Evolutionary conservation across 1,139 yeast genomes (phyloP).

Genomic region (Pneumocystis oryctolagi): DNA sequence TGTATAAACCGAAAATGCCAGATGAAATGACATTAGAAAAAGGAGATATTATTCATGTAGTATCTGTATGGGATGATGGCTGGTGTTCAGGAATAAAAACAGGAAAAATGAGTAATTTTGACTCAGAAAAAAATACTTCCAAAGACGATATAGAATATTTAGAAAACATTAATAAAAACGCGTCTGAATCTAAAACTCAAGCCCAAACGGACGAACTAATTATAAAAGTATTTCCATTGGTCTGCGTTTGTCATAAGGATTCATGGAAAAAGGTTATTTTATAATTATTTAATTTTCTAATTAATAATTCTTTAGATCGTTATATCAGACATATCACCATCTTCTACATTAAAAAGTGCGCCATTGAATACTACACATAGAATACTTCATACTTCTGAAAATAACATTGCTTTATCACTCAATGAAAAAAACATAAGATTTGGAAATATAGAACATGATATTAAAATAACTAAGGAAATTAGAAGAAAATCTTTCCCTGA

Average conservation of each 20-base stretch:
- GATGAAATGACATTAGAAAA: slow-evolving; percentile 1
- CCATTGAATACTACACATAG: neutral
- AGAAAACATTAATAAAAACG: neutral
- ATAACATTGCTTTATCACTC: neutral
- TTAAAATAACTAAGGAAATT: neutral
- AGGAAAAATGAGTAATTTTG: neutral
- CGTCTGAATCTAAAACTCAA: neutral
- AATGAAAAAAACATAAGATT: neutral
- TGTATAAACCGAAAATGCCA: slow-evolving; percentile 1
- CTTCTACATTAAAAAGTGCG: neutral
- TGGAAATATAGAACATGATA: neutral
- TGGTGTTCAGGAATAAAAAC: slow-evolving; percentile 1
- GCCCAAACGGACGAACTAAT: neutral
- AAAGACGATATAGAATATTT: neutral
- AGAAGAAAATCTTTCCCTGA: neutral
- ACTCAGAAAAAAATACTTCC: neutral
- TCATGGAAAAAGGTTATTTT: neutral
- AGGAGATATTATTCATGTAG: slow-evolving; percentile 2
- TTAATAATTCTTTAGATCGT: neutral
- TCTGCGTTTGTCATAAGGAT: slow-evolving; percentile 2
- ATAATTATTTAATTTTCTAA: neutral
- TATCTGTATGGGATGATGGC: slow-evolving; percentile 2
- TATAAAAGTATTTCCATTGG: slow-evolving; percentile 1
- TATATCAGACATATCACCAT: neutral
- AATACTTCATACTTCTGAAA: neutral